phyloP scores from a whole-genome alignment of 2,329 filamentous ascomycete genomes.

The Hymenoscyphus linearis region DNA sequence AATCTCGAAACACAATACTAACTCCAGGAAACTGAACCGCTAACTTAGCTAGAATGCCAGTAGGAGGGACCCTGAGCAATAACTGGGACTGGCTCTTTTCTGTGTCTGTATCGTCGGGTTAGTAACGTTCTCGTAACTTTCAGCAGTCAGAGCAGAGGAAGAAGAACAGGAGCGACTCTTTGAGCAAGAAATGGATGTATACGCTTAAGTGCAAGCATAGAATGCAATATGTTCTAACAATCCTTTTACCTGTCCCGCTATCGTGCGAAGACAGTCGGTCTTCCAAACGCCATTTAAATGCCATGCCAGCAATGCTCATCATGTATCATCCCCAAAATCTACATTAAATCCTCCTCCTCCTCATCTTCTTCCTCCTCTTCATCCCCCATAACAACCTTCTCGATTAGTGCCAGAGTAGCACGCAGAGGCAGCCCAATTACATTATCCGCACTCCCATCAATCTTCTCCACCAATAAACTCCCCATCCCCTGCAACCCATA shows the following conservation, averaged over 20 bases:
- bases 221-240: neutral
- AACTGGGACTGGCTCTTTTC: neutral
- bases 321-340: too few species aligned
- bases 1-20: too few species aligned
- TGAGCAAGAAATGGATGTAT: neutral
- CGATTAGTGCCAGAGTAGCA: slow-evolving; percentile 72
- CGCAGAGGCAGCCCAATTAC: slow-evolving; percentile 86
- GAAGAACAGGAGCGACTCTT: neutral
- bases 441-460: slow-evolving; percentile 89
- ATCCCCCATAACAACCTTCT: slow-evolving; percentile 70
- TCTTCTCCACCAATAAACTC: slow-evolving; percentile 78
- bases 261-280: neutral
- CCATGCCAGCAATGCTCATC: neutral
- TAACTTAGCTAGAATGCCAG: too few species aligned
- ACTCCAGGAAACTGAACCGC: too few species aligned
- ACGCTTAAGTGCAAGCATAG: neutral
- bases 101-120: neutral
- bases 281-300: neutral
- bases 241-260: neutral
- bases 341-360: neutral
- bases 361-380: slow-evolving; percentile 24
- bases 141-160: neutral
- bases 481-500: slow-evolving; percentile 92
- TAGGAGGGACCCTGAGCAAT: too few species aligned
- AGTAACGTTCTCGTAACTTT: neutral